Evolutionary conservation across 768 basidiomycete species (phyloP).

Genomic region (Boletus speciosus): DNA sequence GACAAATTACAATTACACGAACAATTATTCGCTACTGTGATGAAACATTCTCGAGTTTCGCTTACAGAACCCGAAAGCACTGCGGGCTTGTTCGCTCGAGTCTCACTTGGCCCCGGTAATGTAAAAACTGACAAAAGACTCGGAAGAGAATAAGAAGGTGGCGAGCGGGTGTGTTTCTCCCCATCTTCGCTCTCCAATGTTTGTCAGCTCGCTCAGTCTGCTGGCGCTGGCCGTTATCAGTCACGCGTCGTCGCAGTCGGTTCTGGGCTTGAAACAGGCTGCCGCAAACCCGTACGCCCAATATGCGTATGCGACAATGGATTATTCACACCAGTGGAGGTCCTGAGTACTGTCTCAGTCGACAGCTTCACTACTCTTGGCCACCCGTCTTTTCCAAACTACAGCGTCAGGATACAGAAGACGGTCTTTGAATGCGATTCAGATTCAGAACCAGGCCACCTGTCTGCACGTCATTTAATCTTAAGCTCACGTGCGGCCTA

Average conservation of each 20-base stretch:
- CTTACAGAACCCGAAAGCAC: no score
- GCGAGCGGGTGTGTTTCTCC: neutral
- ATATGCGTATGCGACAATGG: conserved; percentile 13
- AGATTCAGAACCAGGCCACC: conserved; percentile 27
- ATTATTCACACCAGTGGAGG: conserved; percentile 31
- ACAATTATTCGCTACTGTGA: no score
- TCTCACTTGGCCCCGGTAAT: no score
- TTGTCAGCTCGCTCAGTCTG: conserved; percentile 7
- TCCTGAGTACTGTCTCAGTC: conserved; percentile 24
- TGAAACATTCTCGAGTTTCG: no score
- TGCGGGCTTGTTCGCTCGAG: no score
- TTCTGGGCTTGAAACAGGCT: conserved; percentile 12
- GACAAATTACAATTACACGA: no score
- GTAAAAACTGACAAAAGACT: no score
- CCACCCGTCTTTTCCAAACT: conserved; percentile 41
- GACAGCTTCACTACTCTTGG: conserved; percentile 34
- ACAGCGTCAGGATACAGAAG: conserved; percentile 41
- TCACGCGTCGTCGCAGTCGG: conserved; percentile 18
- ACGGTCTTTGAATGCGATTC: conserved; percentile 23
- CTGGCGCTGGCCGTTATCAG: conserved; percentile 15
- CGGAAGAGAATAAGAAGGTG: neutral
- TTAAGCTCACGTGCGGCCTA: conserved; percentile 16
- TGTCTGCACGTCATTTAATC: neutral
- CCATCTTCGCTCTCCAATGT: neutral
- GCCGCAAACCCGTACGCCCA: neutral